Evolutionary conservation across 805 yeast species (phyloP).

Genomic region (Teunomyces atbi): DNA sequence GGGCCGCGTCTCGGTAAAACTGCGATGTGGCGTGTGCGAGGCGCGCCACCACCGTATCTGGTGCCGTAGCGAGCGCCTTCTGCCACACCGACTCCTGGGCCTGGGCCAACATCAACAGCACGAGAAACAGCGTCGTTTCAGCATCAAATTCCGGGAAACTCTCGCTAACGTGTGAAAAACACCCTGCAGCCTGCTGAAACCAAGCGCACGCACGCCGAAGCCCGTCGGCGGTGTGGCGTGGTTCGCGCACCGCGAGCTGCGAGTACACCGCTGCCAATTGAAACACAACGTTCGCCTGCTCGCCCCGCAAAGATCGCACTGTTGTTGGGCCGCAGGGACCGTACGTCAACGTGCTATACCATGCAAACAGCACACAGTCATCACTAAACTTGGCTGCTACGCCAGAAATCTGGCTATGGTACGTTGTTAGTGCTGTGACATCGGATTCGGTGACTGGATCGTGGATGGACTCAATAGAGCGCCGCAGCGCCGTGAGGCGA

Average conservation of each 20-base stretch:
- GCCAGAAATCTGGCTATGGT: too few species aligned
- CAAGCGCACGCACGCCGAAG: conserved; percentile 59
- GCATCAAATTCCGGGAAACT: conserved; percentile 43
- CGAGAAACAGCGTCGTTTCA: conserved; percentile 51
- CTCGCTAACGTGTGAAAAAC: conserved; percentile 42
- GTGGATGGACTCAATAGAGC: conserved; percentile 30
- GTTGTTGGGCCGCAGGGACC: conserved; percentile 48
- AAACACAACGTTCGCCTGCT: conserved; percentile 59
- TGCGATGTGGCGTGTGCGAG: conserved; percentile 62
- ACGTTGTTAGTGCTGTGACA: too few species aligned
- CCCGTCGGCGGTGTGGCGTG: conserved; percentile 49
- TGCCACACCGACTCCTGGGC: conserved; percentile 89
- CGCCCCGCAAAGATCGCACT: conserved; percentile 53
- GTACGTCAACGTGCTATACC: conserved; percentile 71
- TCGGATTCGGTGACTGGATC: too few species aligned
- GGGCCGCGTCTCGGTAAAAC: conserved; percentile 49
- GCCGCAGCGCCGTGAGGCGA: conserved; percentile 45
- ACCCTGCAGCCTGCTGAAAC: conserved; percentile 74
- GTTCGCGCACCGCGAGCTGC: conserved; percentile 48
- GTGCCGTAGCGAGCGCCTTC: conserved; percentile 49
- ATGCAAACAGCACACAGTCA: conserved; percentile 58
- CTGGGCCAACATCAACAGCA: conserved; percentile 65
- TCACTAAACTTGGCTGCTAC: conserved; percentile 60
- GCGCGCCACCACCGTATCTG: conserved; percentile 58
- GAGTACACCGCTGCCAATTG: conserved; percentile 69